Conservation (phyloP, 352 stramenopile species). For the Peronospora farinosa region DNA sequence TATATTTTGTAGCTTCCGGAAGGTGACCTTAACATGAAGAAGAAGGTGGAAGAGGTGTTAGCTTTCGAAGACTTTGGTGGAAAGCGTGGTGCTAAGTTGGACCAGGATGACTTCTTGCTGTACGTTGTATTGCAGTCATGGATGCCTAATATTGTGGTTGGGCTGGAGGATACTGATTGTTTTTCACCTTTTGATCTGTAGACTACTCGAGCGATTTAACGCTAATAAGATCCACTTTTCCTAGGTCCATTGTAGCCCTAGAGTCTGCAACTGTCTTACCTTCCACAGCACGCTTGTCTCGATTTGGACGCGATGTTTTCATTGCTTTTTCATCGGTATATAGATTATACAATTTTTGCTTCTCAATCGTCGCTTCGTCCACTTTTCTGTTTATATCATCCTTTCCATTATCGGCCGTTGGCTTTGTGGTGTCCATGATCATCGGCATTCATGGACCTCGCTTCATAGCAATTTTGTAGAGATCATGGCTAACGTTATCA, state of each 20-base stretch:
- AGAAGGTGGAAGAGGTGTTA: conserved; percentile 92
- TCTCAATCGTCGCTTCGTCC: no score
- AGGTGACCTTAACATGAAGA: conserved; percentile 86
- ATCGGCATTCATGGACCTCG: conserved; percentile 10
- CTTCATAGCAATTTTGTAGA: conserved; percentile 59
- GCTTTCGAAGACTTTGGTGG: conserved; percentile 72
- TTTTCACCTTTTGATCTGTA: conserved; percentile 19
- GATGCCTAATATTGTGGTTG: neutral
- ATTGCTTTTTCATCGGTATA: conserved; percentile 23
- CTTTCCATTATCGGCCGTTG: neutral
- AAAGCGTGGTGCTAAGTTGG: conserved; percentile 94
- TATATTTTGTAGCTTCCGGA: conserved; percentile 51
- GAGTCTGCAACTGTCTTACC: conserved; percentile 1
- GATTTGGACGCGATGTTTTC: conserved; percentile 6
- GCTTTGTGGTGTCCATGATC: conserved; percentile 6
- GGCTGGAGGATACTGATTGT: neutral
- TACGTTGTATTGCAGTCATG: conserved; percentile 26
- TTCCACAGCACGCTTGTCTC: conserved; percentile 1
- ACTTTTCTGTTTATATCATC: conserved; percentile 3
- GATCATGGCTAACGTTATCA: conserved; percentile 58
- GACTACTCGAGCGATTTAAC: conserved; percentile 94
- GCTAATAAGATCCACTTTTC: conserved; percentile 95
- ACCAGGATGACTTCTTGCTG: conserved; percentile 97
- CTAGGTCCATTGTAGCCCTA: conserved; percentile 26
- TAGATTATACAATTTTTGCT: conserved; percentile 22